Base-by-base conservation (phyloP, 768 basidiomycete species). In the Hygrophorus russula region DNA sequence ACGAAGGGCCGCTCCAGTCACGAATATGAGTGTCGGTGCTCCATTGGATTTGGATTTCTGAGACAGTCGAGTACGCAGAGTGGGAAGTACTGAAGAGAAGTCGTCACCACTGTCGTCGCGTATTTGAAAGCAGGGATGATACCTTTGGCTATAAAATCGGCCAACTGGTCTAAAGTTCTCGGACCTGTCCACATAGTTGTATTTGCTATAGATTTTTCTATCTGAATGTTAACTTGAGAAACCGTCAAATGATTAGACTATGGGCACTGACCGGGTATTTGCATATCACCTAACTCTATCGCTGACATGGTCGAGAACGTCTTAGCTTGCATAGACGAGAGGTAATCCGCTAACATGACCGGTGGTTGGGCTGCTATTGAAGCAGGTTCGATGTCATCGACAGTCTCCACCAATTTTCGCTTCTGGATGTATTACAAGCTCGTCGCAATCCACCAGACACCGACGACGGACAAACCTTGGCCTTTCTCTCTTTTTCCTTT, bases 1-100 rank as follows among this genome's bases (percentile, higher is more conserved):
- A 40, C 94, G 76, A 29, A 97, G 69, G 3, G 94, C 94, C n/a
- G 92, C 88, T 19, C 81, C 78, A 12, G 89, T 74, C 36, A 98
- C 59, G 55, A 90, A 85, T 10, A 99, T 62, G 34, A 96, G 66
- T 2, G 89, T 88, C 2, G 94, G 94, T 31, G 89, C 74, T n/a
- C 90, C 91, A 46, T 71, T 74, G 37, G 69, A 65, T 56, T 87
- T 88, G 39, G 90, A 76, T 51, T 68, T 70, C 58, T 94, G 90
- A 19, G 71, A 68, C 9, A 97, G 63, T 44, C 87, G 77, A 49
- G 71, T 72, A 53, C 72, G 76, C 19, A 92, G 65, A 41, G 65
- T 70, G 44, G 82, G 89, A 40, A 81, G 65, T 50, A 69, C 88
- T 87, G 51, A 0, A 30, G 19, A n/a, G 28, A 42, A 28, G 31